phyloP scores from a whole-genome alignment of 2,329 filamentous ascomycete genomes.

The Claviceps sp. region DNA sequence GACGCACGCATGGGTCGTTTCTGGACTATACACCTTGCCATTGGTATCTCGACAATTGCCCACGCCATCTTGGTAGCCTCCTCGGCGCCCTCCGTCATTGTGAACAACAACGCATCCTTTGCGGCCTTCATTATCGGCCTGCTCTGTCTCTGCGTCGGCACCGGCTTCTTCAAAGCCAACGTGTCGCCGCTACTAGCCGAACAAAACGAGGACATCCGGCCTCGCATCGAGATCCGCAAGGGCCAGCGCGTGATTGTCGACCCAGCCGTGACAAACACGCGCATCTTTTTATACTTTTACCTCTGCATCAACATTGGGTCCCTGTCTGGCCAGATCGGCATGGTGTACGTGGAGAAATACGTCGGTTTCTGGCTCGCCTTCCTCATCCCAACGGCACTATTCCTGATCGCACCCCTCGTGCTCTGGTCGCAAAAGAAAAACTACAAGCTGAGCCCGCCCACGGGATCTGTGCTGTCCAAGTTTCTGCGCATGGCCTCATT shows the following conservation, averaged over 20 bases:
- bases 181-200: slow-evolving; percentile 61
- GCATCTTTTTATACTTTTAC: slow-evolving; percentile 54
- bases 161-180: slow-evolving; percentile 72
- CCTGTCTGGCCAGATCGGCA: slow-evolving; percentile 40
- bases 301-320: slow-evolving; percentile 49
- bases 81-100: slow-evolving; percentile 49
- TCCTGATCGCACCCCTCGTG: slow-evolving; percentile 48
- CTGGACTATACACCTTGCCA: slow-evolving; percentile 57
- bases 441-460: slow-evolving; percentile 52
- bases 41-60: slow-evolving; percentile 50
- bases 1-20: slow-evolving; percentile 63
- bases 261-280: slow-evolving; percentile 52
- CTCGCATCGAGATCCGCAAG: slow-evolving; percentile 39
- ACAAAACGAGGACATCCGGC: slow-evolving; percentile 47
- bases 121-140: slow-evolving; percentile 57
- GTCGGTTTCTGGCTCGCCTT: slow-evolving; percentile 64
- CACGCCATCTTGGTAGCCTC: slow-evolving; percentile 54
- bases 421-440: slow-evolving; percentile 44
- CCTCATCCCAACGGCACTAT: slow-evolving; percentile 52
- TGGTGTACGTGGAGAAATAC: slow-evolving; percentile 64
- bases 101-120: slow-evolving; percentile 42
- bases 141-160: slow-evolving; percentile 44
- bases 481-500: slow-evolving; percentile 47
- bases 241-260: slow-evolving; percentile 58
- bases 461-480: slow-evolving; percentile 58